Conservation (phyloP, 2,329 filamentous ascomycete genomes). For the Colletotrichum eleusines region DNA sequence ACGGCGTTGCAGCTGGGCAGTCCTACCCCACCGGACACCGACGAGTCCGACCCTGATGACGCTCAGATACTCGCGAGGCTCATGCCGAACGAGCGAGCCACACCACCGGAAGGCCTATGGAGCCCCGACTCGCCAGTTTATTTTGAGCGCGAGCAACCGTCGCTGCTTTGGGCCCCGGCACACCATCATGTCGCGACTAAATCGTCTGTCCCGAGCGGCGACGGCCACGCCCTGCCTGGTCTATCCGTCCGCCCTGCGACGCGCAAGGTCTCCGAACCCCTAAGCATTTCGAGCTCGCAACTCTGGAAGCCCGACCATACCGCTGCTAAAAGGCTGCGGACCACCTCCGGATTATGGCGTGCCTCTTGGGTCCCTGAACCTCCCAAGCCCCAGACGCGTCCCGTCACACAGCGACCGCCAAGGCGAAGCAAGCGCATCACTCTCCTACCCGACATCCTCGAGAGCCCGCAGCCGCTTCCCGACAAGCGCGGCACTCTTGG, state of each 20-base stretch:
- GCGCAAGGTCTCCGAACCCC: conserved; percentile 50
- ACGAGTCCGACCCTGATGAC: conserved; percentile 56
- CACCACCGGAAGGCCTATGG: conserved; percentile 32
- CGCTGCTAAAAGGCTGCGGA: conserved; percentile 43
- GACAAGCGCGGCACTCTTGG: conserved; percentile 71
- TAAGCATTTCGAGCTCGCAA: conserved; percentile 52
- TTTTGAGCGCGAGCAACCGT: conserved; percentile 30
- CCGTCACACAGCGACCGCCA: conserved; percentile 64
- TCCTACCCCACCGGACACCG: conserved; percentile 67
- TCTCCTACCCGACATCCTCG: conserved; percentile 71
- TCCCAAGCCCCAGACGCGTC: conserved; percentile 53
- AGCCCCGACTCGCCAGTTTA: conserved; percentile 24
- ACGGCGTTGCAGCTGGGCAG: conserved; percentile 57
- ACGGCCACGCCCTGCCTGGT: conserved; percentile 45
- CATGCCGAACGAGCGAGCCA: conserved; percentile 39
- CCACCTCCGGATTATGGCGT: conserved; percentile 49
- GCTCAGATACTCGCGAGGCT: conserved; percentile 42
- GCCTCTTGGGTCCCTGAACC: conserved; percentile 37
- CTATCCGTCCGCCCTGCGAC: conserved; percentile 51
- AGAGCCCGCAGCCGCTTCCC: conserved; percentile 70
- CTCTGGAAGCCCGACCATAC: conserved; percentile 53
- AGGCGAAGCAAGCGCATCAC: conserved; percentile 69
- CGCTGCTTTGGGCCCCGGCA: conserved; percentile 29
- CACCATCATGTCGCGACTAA: conserved; percentile 21
- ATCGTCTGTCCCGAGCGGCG: conserved; percentile 15